Evolutionary conservation across 164 flowering plant genomes (phyloP).

Genomic region (Aristolochia contorta): DNA sequence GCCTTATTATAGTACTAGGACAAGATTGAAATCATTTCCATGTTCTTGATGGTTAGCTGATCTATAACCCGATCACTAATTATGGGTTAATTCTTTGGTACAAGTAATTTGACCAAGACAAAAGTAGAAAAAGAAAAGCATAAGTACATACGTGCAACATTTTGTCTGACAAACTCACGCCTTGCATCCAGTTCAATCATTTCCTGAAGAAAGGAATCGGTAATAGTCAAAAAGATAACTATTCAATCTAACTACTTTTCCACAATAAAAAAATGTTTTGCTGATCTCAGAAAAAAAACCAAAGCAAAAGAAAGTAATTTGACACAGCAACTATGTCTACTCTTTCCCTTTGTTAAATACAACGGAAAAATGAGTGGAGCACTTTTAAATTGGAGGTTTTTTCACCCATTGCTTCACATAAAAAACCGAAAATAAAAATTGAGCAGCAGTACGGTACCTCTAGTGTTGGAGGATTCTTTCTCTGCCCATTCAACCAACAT

Average conservation of each 20-base stretch:
- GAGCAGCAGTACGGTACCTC: constrained; percentile 38
- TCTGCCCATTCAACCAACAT: constrained; percentile 96
- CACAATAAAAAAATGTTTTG: neutral
- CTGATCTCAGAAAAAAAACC: neutral
- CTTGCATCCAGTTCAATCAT: constrained; percentile 69
- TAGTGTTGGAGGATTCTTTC: constrained; percentile 78
- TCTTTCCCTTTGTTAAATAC: no score
- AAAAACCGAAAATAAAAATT: neutral
- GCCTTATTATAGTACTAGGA: no score
- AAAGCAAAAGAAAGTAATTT: neutral
- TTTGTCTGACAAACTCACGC: constrained; percentile 70
- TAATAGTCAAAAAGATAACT: neutral
- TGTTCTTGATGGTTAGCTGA: no score
- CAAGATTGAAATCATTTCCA: no score
- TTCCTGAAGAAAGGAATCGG: constrained; percentile 45
- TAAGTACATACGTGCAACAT: constrained; percentile 71
- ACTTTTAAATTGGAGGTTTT: no score
- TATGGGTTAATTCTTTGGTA: no score
- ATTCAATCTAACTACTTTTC: no score
- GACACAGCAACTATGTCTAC: neutral
- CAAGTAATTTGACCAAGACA: neutral
- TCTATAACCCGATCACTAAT: no score
- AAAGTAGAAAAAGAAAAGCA: neutral
- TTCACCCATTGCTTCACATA: no score
- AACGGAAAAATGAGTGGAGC: no score